Percentiles rank a stretch among this genome's conserved stretches.
phyloP scores from a whole-genome alignment of 805 yeast genomes.

The Metschnikowia chrysomelidarum region DNA sequence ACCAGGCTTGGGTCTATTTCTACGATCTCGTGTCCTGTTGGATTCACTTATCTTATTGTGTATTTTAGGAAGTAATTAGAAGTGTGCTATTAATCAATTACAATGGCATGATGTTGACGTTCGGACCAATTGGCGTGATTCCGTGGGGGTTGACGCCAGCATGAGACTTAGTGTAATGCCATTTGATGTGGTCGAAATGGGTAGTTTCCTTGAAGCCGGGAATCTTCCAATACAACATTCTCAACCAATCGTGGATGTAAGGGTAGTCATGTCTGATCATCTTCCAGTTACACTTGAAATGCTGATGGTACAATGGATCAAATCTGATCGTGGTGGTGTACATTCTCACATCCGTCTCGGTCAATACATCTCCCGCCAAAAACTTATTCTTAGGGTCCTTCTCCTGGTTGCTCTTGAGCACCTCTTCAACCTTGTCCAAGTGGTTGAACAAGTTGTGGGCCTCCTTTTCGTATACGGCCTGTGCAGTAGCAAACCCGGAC shows the following conservation, averaged over 20 bases:
- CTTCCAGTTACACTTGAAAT: slow-evolving; percentile 87
- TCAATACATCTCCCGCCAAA: slow-evolving; percentile 62
- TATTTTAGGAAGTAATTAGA: too few relatives aligned
- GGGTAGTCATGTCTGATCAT: slow-evolving; percentile 83
- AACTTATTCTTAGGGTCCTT: slow-evolving; percentile 24
- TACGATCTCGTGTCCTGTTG: too few relatives aligned
- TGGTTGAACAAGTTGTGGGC: slow-evolving; percentile 61
- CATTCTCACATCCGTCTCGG: slow-evolving; percentile 89
- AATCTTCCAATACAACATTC: slow-evolving; percentile 76
- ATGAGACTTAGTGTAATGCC: slow-evolving; percentile 88
- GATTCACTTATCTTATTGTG: too few relatives aligned
- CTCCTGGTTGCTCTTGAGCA: slow-evolving; percentile 47
- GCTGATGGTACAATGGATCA: slow-evolving; percentile 92
- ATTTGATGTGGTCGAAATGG: slow-evolving; percentile 84
- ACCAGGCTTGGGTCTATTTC: too few relatives aligned
- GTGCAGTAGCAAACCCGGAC: slow-evolving; percentile 83
- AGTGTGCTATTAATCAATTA: too few relatives aligned
- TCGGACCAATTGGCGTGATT: slow-evolving; percentile 87
- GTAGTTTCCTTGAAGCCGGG: slow-evolving; percentile 78
- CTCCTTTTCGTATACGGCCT: slow-evolving; percentile 74
- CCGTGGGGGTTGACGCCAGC: slow-evolving; percentile 73
- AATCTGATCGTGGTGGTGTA: slow-evolving; percentile 87
- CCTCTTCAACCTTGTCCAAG: slow-evolving; percentile 68
- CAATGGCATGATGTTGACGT: slow-evolving; percentile 60
- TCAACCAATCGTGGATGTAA: slow-evolving; percentile 71